A percentile compares a stretch with the other conserved stretches of the same genome.
phyloP scores from a whole-genome alignment of 2,329 filamentous ascomycete genomes.

The Fusarium siculi region DNA sequence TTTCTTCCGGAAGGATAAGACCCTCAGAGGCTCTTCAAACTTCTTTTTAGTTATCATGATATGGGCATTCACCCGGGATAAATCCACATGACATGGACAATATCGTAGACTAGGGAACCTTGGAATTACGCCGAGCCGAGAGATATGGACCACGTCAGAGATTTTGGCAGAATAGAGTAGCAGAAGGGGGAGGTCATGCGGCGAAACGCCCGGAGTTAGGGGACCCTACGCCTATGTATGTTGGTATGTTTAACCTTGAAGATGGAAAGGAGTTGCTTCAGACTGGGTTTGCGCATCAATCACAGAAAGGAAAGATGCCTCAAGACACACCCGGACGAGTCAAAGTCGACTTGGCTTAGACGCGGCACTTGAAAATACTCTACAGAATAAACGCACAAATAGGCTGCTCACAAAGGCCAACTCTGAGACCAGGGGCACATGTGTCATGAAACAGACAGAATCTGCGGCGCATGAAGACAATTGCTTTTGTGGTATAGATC shows the following conservation, averaged over 20 bases:
- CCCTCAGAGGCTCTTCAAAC: not conserved
- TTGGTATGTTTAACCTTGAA: not conserved
- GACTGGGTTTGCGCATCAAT: slow-evolving; percentile 41
- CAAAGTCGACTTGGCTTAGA: slow-evolving; percentile 15
- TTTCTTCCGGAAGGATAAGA: slow-evolving; percentile 23
- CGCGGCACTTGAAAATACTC: slow-evolving; percentile 15
- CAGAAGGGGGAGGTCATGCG: slow-evolving; percentile 16
- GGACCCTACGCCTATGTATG: not conserved
- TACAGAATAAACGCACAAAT: slow-evolving; percentile 45
- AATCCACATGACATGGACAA: slow-evolving; percentile 19
- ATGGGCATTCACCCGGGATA: slow-evolving; percentile 21
- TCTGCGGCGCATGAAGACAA: slow-evolving; percentile 15
- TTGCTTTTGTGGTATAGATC: slow-evolving; percentile 16
- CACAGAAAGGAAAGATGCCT: slow-evolving; percentile 19
- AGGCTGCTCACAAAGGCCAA: slow-evolving; percentile 16
- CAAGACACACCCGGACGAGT: slow-evolving; percentile 11
- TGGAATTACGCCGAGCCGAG: slow-evolving; percentile 25
- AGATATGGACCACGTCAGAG: slow-evolving; percentile 25
- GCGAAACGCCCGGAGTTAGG: slow-evolving; percentile 6
- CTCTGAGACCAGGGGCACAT: slow-evolving; percentile 20
- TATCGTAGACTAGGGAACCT: slow-evolving; percentile 25
- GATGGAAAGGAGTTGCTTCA: not conserved
- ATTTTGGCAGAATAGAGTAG: slow-evolving; percentile 10
- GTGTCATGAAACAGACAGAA: slow-evolving; percentile 26
- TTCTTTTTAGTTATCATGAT: slow-evolving; percentile 23